A percentile compares a stretch with the other conserved stretches of the same genome.
These are phyloP conservation scores for Scorias spongiosa DNA, from an alignment of 2,329 filamentous ascomycete species.

Conservation along the genomic window DNA sequence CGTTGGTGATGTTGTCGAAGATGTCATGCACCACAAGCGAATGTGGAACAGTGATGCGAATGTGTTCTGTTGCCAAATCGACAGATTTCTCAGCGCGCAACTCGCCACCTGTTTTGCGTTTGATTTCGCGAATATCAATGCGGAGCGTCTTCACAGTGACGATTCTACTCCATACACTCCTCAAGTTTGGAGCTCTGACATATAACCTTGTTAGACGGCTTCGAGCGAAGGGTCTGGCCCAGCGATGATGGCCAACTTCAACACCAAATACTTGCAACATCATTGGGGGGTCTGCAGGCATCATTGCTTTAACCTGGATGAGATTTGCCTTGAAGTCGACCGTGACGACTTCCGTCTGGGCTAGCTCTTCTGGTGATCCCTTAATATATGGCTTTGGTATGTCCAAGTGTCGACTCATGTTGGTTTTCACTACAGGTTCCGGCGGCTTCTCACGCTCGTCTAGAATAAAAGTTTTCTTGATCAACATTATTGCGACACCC, in stretches of 20 bases:
- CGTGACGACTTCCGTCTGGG: slow-evolving; percentile 52
- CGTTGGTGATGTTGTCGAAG: slow-evolving; percentile 85
- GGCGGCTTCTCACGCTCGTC: not conserved
- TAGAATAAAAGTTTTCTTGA: slow-evolving; percentile 34
- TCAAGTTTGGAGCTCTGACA: slow-evolving; percentile 72
- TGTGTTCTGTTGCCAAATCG: slow-evolving; percentile 71
- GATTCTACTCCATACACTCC: slow-evolving; percentile 70
- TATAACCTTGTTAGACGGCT: slow-evolving; percentile 72
- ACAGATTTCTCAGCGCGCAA: slow-evolving; percentile 63
- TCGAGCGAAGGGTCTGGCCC: slow-evolving; percentile 68
- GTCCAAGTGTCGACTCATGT: not conserved
- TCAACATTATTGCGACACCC: slow-evolving; percentile 62
- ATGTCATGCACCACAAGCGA: slow-evolving; percentile 79
- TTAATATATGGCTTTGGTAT: not conserved
- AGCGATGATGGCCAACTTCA: slow-evolving; percentile 71
- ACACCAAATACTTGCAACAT: slow-evolving; percentile 80
- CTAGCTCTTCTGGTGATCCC: slow-evolving; percentile 8
- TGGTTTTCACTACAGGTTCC: not conserved
- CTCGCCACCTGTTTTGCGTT: slow-evolving; percentile 45
- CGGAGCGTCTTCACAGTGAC: slow-evolving; percentile 69
- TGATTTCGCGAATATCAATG: slow-evolving; percentile 64
- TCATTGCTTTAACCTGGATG: slow-evolving; percentile 72
- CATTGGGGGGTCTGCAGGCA: slow-evolving; percentile 78
- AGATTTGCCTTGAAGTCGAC: slow-evolving; percentile 70
- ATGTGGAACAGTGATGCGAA: slow-evolving; percentile 77